Conservation (phyloP, 1,139 yeast species). For the Pichia sp. region DNA sequence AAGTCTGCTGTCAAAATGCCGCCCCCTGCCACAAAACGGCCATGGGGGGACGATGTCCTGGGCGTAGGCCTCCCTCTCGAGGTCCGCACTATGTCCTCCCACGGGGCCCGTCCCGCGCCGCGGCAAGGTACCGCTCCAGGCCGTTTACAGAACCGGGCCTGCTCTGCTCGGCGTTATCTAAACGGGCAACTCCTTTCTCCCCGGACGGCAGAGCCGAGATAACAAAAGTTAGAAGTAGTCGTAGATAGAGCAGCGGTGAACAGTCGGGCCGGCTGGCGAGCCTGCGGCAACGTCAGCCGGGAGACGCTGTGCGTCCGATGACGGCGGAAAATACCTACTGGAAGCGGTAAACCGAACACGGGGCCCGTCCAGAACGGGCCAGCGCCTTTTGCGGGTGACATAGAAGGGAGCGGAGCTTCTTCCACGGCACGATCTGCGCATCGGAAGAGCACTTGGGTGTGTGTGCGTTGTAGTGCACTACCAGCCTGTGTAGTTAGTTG, state of each 20-base stretch:
- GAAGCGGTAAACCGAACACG: background rate
- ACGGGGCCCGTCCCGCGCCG: background rate
- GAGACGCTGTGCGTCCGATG: background rate
- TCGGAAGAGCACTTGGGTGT: too few relatives aligned
- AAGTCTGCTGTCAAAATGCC: too few relatives aligned
- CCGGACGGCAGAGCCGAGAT: background rate
- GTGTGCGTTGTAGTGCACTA: too few relatives aligned
- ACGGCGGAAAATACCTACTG: background rate
- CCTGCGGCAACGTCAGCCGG: background rate
- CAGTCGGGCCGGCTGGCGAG: background rate
- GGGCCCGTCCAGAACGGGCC: background rate
- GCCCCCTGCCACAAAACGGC: too few relatives aligned
- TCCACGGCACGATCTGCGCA: background rate
- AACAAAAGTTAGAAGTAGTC: too few relatives aligned
- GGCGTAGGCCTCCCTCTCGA: background rate
- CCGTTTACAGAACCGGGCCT: background rate
- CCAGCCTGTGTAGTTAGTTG: too few relatives aligned
- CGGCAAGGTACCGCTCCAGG: background rate
- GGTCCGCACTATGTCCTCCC: background rate
- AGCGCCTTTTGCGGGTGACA: background rate
- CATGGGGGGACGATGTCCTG: background rate
- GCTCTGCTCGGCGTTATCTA: background rate
- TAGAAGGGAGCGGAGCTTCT: background rate
- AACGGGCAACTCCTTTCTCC: background rate
- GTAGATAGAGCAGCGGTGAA: too few relatives aligned